A percentile compares a stretch with the other conserved stretches of the same genome.
phyloP scores from a whole-genome alignment of 2,329 filamentous ascomycete species.

The Colletotrichum filicis region DNA sequence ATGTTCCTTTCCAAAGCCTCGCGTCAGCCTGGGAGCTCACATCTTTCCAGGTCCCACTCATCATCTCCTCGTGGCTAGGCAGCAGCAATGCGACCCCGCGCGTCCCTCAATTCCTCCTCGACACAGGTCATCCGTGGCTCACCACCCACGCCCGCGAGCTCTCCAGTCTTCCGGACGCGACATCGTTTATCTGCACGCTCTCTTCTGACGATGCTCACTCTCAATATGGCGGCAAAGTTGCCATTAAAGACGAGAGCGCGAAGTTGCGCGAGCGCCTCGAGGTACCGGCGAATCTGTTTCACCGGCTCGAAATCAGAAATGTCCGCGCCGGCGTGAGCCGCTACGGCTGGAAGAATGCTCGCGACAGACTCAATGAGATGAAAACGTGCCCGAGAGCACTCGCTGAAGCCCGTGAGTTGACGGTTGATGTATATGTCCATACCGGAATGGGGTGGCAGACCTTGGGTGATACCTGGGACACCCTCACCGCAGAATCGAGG shows the following conservation, averaged over 20 bases:
- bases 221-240: no score
- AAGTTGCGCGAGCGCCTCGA: background rate
- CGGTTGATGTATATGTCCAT: background rate
- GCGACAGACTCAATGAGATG: background rate
- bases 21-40: background rate
- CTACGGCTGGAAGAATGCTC: background rate
- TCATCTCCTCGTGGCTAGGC: background rate
- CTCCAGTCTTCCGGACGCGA: background rate
- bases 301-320: background rate
- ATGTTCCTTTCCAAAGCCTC: background rate
- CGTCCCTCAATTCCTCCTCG: conserved; percentile 19
- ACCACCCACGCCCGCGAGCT: background rate
- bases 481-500: background rate
- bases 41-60: background rate
- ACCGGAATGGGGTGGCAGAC: background rate
- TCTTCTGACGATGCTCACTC: background rate
- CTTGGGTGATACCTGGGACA: background rate
- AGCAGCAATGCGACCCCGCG: background rate
- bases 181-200: background rate
- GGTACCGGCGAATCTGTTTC: background rate
- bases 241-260: no score
- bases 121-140: background rate
- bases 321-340: background rate
- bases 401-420: background rate
- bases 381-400: background rate